Conservation (phyloP, 2,329 filamentous ascomycete genomes). For the Monosporascus sp. region DNA sequence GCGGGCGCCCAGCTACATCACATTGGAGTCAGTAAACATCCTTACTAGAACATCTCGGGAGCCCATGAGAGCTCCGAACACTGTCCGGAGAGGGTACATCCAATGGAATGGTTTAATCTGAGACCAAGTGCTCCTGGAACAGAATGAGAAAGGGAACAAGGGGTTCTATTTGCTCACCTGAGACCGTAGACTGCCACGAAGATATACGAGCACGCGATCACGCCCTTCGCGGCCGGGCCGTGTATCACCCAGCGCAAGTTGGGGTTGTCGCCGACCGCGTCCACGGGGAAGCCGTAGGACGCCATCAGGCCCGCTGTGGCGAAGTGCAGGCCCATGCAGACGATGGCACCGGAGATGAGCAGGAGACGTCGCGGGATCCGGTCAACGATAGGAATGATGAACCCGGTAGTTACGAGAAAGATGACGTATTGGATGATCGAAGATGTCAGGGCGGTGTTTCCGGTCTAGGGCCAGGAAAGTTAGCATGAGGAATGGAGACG, state of each 20-base stretch:
- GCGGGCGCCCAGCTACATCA: constrained; percentile 16
- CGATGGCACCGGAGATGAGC: constrained; percentile 38
- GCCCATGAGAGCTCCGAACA: too few species aligned
- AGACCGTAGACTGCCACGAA: constrained; percentile 33
- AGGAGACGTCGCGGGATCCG: constrained; percentile 41
- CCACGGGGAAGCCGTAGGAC: constrained; percentile 37
- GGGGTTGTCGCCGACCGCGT: constrained; percentile 38
- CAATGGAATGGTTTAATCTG: too few species aligned
- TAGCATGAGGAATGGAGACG: background rate
- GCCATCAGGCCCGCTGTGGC: constrained; percentile 46
- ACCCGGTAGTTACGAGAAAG: constrained; percentile 46
- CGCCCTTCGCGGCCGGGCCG: constrained; percentile 39
- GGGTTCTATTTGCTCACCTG: constrained; percentile 7
- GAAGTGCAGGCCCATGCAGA: constrained; percentile 42
- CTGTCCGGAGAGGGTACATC: too few species aligned
- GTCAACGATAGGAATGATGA: constrained; percentile 44
- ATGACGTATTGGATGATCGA: constrained; percentile 52
- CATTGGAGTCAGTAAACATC: too few species aligned
- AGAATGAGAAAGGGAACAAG: too few species aligned
- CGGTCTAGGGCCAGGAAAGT: constrained; percentile 7
- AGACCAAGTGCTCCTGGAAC: too few species aligned
- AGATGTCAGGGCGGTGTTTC: constrained; percentile 35
- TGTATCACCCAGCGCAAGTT: constrained; percentile 40
- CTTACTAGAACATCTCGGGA: too few species aligned
- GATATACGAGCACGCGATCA: constrained; percentile 46